Conservation (phyloP, 768 basidiomycete species). For the Sutorius australiensis region DNA sequence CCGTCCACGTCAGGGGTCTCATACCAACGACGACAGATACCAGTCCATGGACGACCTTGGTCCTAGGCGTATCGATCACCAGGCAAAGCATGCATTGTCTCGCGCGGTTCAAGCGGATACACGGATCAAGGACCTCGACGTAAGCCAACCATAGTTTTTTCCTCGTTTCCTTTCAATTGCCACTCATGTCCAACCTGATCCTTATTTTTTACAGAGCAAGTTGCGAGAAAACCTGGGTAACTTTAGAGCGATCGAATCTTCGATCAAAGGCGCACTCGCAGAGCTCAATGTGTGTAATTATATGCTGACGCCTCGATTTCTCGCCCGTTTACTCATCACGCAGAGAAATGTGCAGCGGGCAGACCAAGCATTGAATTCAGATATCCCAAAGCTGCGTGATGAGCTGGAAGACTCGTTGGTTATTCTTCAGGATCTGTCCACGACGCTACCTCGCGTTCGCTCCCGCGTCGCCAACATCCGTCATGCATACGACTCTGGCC, state of each 20-base stretch:
- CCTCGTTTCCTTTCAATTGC: background rate
- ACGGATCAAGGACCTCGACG: conserved; percentile 63
- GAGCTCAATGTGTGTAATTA: conserved; percentile 50
- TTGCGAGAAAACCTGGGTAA: conserved; percentile 71
- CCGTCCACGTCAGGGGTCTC: conserved; percentile 12
- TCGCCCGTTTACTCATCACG: background rate
- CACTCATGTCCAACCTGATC: background rate
- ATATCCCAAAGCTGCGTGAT: conserved; percentile 58
- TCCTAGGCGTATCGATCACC: conserved; percentile 36
- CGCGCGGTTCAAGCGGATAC: conserved; percentile 49
- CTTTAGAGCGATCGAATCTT: conserved; percentile 67
- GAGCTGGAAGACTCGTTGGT: conserved; percentile 60
- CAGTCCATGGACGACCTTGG: conserved; percentile 7
- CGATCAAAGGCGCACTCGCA: conserved; percentile 60
- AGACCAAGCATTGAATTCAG: conserved; percentile 51
- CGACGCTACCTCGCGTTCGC: conserved; percentile 56
- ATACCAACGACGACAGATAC: conserved; percentile 1
- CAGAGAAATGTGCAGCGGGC: conserved; percentile 60
- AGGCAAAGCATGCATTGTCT: conserved; percentile 44
- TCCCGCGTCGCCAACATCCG: conserved; percentile 59
- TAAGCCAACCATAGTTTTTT: conserved; percentile 13
- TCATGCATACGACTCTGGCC: conserved; percentile 67
- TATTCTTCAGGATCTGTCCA: conserved; percentile 56
- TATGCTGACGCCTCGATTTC: background rate
- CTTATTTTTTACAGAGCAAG: conserved; percentile 44